Base-by-base conservation (phyloP, 176 grass and related monocot genomes). In the Carex pumila region DNA sequence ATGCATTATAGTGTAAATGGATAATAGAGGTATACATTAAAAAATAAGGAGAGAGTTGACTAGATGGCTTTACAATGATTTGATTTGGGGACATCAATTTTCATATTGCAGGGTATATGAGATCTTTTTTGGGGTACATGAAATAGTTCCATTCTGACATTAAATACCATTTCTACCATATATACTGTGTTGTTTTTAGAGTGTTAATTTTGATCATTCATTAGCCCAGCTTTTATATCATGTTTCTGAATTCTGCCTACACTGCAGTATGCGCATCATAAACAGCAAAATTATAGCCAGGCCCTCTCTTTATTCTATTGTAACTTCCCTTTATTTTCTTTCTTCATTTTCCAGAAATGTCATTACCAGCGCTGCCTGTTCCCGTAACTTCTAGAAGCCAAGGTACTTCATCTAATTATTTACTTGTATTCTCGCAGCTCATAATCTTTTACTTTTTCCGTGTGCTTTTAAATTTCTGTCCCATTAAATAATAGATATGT, bases 311-410 rank as follows among this genome's bases (percentile, higher is more conserved):
- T 57, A 57, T 56, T 57, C 11, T 25, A 54, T 18, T 34, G 31
- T 65, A 83, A 67, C 37, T 83, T 55, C 55, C 12, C 49, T 83
- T 78, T 36, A 54, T 32, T 78, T 3, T 71, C 39, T 0, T 5
- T 41, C 8, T 10, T 21, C 7, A 6, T 80, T 76, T 17, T 90
- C 65, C 91, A 98, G 95, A 98, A 87, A 98, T 98, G 95, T 95
- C 95, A 12, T 93, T 98, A 86, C 95, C 95, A 71, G 95, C 95
- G 41, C 79, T 98, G 83, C 95, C 95, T 50, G 88, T 95, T 70
- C 67, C 82, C 0, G 88, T 89, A 11, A 86, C 61, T 36, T 95
- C 95, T 56, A 85, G 88, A 88, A 89, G 74, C 85, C 88, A 83
- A 85, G 95, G 95, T 98, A 90, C 21, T 61, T 71, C 25, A 64